Conservation (phyloP, 2,329 filamentous ascomycete genomes). For the Phaeosphaeriaceae sp. region DNA sequence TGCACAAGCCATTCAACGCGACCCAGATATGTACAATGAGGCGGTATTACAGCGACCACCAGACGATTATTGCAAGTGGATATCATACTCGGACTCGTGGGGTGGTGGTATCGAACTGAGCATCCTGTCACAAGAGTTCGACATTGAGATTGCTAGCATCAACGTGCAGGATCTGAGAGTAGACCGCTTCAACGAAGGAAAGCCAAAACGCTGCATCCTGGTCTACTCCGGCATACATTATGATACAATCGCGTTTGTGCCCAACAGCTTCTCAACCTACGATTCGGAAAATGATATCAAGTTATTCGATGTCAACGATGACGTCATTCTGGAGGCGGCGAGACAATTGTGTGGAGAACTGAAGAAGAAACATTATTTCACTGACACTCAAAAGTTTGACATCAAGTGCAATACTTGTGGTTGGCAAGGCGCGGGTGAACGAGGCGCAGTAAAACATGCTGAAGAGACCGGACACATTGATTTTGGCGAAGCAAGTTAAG, state of each 20-base stretch:
- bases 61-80: conserved; percentile 79
- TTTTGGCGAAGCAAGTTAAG: conserved; percentile 41
- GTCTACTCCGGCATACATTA: conserved; percentile 95
- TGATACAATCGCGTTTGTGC: conserved; percentile 80
- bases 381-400: conserved; percentile 80
- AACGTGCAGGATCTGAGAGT: conserved; percentile 74
- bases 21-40: conserved; percentile 75
- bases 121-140: conserved; percentile 83
- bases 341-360: conserved; percentile 62
- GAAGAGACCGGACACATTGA: conserved; percentile 58
- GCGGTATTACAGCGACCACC: conserved; percentile 76
- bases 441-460: conserved; percentile 67
- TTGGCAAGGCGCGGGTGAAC: conserved; percentile 71
- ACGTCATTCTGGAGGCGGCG: conserved; percentile 65
- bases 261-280: conserved; percentile 62
- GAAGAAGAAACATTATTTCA: conserved; percentile 79
- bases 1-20: conserved; percentile 75
- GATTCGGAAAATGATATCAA: conserved; percentile 80
- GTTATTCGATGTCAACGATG: conserved; percentile 68
- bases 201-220: conserved; percentile 71
- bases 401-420: conserved; percentile 79
- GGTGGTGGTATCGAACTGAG: conserved; percentile 89
- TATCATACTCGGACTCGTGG: conserved; percentile 82
- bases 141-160: conserved; percentile 82
- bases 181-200: conserved; percentile 78